These are phyloP conservation scores for Scenedesmus sp. DNA, from an alignment of 163 green algal genomes.

Conservation along the genomic window DNA sequence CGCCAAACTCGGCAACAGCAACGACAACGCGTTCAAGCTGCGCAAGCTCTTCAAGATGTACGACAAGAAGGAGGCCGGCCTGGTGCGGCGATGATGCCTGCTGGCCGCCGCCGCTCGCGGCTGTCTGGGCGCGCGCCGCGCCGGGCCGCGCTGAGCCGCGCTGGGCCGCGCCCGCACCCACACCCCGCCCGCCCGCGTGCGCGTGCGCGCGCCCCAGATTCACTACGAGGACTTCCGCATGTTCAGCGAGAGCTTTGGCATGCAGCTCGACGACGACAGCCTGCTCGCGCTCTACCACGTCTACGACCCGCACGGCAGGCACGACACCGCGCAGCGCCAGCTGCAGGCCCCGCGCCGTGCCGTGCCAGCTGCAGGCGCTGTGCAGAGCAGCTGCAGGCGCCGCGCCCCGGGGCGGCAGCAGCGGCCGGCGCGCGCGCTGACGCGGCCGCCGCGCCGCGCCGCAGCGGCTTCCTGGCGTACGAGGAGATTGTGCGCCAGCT, in stretches of 20 bases:
- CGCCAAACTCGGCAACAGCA: conserved; percentile 80
- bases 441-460: no score
- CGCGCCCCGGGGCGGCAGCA: no score
- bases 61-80: conserved; percentile 66
- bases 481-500: conserved; percentile 51
- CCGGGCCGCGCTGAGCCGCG: no score
- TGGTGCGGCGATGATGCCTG: conserved; percentile 33
- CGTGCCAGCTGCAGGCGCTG: background rate
- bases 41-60: conserved; percentile 86
- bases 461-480: conserved; percentile 73
- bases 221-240: conserved; percentile 77
- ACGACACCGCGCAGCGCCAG: background rate
- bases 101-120: background rate
- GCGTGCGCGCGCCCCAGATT: conserved; percentile 47
- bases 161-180: no score
- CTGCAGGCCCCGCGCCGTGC: no score
- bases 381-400: background rate
- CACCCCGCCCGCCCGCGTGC: background rate
- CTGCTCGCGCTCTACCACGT: conserved; percentile 78
- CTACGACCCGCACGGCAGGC: conserved; percentile 39
- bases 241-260: conserved; percentile 84
- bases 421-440: no score
- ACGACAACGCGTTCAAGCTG: conserved; percentile 87
- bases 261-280: conserved; percentile 88
- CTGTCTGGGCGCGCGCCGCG: no score